phyloP scores from a whole-genome alignment of 2,329 filamentous ascomycete genomes.

The Alternaria viburni region DNA sequence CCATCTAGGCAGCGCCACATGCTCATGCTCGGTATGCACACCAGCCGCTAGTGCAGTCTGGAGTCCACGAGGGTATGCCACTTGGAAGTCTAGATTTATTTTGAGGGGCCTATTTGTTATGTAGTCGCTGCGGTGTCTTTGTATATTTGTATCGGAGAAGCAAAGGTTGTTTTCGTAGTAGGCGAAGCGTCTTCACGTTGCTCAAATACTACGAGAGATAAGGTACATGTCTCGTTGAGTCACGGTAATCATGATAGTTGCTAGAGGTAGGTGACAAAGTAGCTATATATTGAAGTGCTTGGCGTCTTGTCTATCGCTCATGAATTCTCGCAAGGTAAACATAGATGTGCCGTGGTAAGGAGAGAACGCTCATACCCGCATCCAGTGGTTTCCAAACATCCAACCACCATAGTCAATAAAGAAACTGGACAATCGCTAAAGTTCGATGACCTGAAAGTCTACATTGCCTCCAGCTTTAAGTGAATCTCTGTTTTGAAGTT shows the following conservation, averaged over 20 bases:
- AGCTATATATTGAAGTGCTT: not conserved
- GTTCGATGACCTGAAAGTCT: not conserved
- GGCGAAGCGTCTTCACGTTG: not conserved
- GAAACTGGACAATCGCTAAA: not conserved
- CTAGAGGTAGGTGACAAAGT: not conserved
- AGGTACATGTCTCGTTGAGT: not conserved
- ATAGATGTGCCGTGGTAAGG: not conserved
- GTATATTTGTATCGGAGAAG: not conserved
- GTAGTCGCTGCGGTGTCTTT: not conserved
- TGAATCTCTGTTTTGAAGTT: not conserved
- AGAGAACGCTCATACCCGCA: not conserved
- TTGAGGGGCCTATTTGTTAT: not conserved
- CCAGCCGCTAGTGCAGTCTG: not conserved
- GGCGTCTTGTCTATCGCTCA: not conserved
- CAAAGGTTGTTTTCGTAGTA: rapidly evolving
- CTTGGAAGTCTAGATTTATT: not conserved
- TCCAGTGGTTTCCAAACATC: not conserved
- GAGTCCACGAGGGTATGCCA: not conserved
- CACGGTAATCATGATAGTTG: not conserved
- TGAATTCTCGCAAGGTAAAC: not conserved
- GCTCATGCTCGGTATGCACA: not conserved
- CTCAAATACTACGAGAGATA: not conserved
- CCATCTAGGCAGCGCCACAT: not conserved
- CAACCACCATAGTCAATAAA: not conserved
- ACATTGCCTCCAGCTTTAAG: not conserved